Evolutionary conservation across 257 asterid species (phyloP).

Genomic region (Nicotiana paniculata): DNA sequence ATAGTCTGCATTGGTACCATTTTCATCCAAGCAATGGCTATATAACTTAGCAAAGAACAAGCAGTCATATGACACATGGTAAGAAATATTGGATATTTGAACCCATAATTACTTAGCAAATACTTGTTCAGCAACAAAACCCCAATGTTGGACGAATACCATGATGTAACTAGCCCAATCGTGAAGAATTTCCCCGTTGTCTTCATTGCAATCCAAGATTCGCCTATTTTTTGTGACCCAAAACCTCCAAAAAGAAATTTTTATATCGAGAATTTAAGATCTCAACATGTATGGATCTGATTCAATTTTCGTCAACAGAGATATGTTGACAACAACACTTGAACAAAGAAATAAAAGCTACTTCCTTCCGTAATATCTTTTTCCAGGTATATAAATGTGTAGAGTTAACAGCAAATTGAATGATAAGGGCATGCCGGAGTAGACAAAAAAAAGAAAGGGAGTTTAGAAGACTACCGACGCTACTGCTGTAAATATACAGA

Average conservation of each 20-base stretch:
- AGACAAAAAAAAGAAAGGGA: neutral
- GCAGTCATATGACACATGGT: slow-evolving; percentile 91
- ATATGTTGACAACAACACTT: neutral
- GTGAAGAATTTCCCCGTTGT: slow-evolving; percentile 52
- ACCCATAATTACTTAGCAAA: slow-evolving; percentile 76
- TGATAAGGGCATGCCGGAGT: neutral
- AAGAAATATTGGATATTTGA: slow-evolving; percentile 75
- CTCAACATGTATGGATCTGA: neutral
- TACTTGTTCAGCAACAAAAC: slow-evolving; percentile 69
- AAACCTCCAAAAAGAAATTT: neutral
- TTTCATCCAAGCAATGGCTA: slow-evolving; percentile 84
- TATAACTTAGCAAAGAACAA: slow-evolving; percentile 73
- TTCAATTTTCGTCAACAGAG: neutral
- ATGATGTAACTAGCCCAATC: slow-evolving; percentile 65
- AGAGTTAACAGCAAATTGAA: neutral
- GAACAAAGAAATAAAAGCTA: neutral
- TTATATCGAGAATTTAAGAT: too few relatives aligned
- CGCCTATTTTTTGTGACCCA: neutral
- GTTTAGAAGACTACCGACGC: slow-evolving; percentile 25
- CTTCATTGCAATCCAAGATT: slow-evolving; percentile 25
- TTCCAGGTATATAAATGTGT: neutral
- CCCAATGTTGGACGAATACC: slow-evolving; percentile 86
- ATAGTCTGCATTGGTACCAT: slow-evolving; percentile 80
- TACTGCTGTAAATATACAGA: slow-evolving; percentile 9
- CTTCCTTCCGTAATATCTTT: neutral